A percentile compares a stretch with the other conserved stretches of the same genome.
These are phyloP conservation scores for Blumeria graminis DNA, from an alignment of 2,329 filamentous ascomycete genomes.

Conservation along the genomic window DNA sequence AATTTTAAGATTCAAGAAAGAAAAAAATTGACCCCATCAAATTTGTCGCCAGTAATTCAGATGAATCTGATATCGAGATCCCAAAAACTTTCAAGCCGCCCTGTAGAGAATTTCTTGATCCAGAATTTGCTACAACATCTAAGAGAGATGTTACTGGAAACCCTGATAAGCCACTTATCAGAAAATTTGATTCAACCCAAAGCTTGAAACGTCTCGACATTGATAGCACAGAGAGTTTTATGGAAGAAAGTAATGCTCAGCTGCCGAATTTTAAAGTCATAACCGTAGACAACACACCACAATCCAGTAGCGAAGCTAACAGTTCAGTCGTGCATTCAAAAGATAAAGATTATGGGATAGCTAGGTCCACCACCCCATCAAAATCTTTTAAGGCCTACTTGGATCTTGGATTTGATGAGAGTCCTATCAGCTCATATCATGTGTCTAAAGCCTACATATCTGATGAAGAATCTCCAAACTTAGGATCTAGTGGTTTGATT, in stretches of 20 bases:
- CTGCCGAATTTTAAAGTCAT: background rate
- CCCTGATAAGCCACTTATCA: background rate
- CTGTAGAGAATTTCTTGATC: background rate
- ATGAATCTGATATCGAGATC: background rate
- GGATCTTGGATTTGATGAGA: background rate
- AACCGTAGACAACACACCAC: background rate
- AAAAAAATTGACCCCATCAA: background rate
- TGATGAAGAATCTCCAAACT: background rate
- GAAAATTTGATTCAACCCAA: background rate
- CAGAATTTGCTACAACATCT: background rate
- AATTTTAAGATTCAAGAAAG: background rate
- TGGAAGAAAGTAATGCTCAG: background rate
- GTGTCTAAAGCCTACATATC: background rate
- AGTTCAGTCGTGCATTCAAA: background rate
- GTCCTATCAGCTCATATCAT: background rate
- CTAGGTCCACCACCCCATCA: background rate
- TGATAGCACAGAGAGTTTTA: background rate
- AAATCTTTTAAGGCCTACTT: background rate
- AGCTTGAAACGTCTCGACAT: background rate
- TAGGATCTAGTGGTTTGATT: background rate
- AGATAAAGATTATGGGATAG: background rate
- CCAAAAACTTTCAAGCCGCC: background rate
- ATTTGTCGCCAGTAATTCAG: background rate
- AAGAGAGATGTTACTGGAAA: background rate
- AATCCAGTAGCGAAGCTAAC: background rate